Evolutionary conservation across 805 yeast genomes (phyloP).

Genomic region (Sungouiella thailandica): DNA sequence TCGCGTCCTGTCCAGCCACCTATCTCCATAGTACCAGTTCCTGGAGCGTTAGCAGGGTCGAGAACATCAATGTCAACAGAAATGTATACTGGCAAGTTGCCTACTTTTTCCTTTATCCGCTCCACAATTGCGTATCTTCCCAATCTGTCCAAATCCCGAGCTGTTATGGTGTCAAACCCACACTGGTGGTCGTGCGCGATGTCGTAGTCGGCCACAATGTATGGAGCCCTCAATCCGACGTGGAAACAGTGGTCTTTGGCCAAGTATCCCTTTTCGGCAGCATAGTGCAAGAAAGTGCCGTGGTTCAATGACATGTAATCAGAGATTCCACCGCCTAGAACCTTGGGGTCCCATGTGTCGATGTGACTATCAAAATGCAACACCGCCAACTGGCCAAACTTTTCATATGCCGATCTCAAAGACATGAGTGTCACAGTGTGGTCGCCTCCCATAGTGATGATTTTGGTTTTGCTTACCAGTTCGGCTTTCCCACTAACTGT

Average conservation of each 20-base stretch:
- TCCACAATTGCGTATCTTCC: constrained; percentile 36
- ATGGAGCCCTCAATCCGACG: constrained; percentile 65
- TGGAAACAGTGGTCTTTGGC: constrained; percentile 47
- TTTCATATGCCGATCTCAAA: constrained; percentile 47
- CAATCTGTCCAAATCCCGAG: constrained; percentile 42
- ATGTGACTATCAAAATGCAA: constrained; percentile 65
- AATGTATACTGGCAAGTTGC: constrained; percentile 39
- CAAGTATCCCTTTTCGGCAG: constrained; percentile 61
- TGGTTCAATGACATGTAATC: constrained; percentile 58
- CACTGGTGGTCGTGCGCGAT: constrained; percentile 44
- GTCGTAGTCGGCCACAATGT: constrained; percentile 36
- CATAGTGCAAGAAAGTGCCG: constrained; percentile 68
- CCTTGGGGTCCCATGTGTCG: constrained; percentile 66
- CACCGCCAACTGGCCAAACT: constrained; percentile 44
- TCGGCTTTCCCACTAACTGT: constrained; percentile 5
- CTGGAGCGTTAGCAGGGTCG: constrained; percentile 73
- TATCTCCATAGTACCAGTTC: constrained; percentile 74
- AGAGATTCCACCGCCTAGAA: constrained; percentile 58
- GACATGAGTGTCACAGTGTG: constrained; percentile 53
- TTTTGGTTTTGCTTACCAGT: constrained; percentile 28
- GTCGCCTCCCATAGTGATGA: constrained; percentile 58
- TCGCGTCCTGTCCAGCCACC: constrained; percentile 70
- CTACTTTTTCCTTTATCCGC: constrained; percentile 30
- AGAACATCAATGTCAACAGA: constrained; percentile 56
- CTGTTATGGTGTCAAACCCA: constrained; percentile 43